phyloP scores from a whole-genome alignment of 164 flowering plant genomes.

The Akebia trifoliata region DNA sequence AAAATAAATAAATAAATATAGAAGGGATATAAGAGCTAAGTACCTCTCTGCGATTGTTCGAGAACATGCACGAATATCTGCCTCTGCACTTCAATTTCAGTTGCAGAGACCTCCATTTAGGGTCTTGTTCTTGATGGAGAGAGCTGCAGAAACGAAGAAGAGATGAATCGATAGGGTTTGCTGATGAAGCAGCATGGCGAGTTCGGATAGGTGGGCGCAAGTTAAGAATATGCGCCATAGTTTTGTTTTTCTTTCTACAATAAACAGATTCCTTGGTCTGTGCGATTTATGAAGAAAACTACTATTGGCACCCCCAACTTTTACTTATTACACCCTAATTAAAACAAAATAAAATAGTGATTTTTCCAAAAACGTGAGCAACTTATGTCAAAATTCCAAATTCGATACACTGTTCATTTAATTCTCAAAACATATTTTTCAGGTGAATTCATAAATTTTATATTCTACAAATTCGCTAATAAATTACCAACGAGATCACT shows the following conservation, averaged over 20 bases:
- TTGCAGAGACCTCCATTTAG: slow-evolving; percentile 25
- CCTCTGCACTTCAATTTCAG: slow-evolving; percentile 28
- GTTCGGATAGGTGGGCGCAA: slow-evolving; percentile 13
- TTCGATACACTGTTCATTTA: no score
- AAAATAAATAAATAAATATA: background rate
- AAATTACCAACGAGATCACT: no score
- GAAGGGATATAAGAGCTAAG: background rate
- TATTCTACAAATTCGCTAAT: no score
- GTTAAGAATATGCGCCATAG: slow-evolving; percentile 33
- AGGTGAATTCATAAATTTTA: no score
- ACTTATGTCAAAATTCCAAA: no score
- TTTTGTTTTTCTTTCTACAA: background rate
- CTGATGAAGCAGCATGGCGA: slow-evolving; percentile 3
- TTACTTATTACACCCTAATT: no score
- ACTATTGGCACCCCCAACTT: no score
- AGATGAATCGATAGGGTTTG: slow-evolving; percentile 10
- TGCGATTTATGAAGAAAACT: no score
- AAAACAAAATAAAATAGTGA: no score
- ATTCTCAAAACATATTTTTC: no score
- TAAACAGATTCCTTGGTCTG: no score
- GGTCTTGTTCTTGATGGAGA: slow-evolving; percentile 6
- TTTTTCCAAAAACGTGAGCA: no score
- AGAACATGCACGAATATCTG: slow-evolving; percentile 48
- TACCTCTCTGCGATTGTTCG: slow-evolving; percentile 45
- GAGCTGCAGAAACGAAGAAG: background rate